Base-by-base conservation (phyloP, 192 early-diverging fungal genomes). In the Podila verticillata region DNA sequence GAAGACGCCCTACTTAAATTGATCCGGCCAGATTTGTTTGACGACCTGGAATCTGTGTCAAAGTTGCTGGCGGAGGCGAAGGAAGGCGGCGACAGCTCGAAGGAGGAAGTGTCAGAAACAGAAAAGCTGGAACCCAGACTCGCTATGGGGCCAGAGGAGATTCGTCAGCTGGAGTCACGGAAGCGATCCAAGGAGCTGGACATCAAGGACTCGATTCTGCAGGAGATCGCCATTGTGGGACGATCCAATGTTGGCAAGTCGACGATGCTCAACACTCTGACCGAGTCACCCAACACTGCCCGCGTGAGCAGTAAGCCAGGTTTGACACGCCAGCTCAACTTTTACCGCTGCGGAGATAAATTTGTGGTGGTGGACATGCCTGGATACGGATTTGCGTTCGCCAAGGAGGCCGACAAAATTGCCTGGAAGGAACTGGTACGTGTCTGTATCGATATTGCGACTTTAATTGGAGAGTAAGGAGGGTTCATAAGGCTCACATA, bases 211-310 rank as follows among this genome's bases (percentile, higher is more conserved):
- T 72, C 68, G 5, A 22, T 63, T 6, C 12, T 79, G 20, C 69
- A 62, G 22, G 75, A 79, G 60, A 79, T 79, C 58, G 75, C 75
- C 15, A 73, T 68, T 24, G 74, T 86, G 57, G 93, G 93, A 13
- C 81, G 93, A 34, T 93, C 92, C 0, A 95, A 95, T 77, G 93
- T 95, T 9, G 93, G 93, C 32, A 95, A 95, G 66, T 95, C 93
- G 20, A 91, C 89, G 48, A 87, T 95, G 62, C 70, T 95, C 19
- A 95, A 95, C 73, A 83, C 84, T 29, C 30, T 94, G 10, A 89
- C 89, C 22, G 88, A 87, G 26, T 88, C 91, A 3, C 75, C 68
- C 32, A 77, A 85, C 10, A 82, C 86, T 3, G 93, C 88, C 2
- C 88, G 92, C 22, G 88, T 88, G 9, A 93, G 92, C 5, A 87